Conservation (phyloP, 768 basidiomycete genomes). For the Tylopilus plumbeoviolaceoides region DNA sequence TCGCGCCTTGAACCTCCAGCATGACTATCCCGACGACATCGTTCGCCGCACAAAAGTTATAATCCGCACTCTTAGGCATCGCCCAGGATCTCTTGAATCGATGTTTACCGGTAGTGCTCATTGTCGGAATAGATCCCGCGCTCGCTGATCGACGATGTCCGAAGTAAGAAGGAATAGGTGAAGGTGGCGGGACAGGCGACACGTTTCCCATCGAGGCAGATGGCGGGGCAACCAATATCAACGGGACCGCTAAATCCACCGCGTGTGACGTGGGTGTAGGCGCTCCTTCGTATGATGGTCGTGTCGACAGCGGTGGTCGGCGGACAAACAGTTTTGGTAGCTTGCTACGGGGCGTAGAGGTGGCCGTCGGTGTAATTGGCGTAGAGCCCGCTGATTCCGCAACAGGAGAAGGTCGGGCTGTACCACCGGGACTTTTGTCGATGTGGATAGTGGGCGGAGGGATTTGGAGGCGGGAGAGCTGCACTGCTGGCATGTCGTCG, state of each 20-base stretch:
- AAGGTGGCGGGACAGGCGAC: constrained; percentile 17
- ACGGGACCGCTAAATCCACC: constrained; percentile 4
- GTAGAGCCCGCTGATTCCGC: constrained; percentile 20
- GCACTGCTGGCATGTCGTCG: constrained; percentile 31
- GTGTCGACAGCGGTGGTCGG: constrained; percentile 29
- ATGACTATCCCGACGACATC: constrained; percentile 94
- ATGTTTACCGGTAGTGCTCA: constrained; percentile 25
- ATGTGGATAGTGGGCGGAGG: constrained; percentile 21
- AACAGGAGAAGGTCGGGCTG: constrained; percentile 21
- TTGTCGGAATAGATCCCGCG: constrained; percentile 26
- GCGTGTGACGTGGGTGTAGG: constrained; percentile 1
- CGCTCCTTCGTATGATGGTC: constrained; percentile 27
- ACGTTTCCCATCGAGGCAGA: constrained; percentile 7
- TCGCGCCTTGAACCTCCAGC: constrained; percentile 83
- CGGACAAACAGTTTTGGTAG: constrained; percentile 35
- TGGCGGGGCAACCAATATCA: constrained; percentile 14
- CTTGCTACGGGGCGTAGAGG: constrained; percentile 22
- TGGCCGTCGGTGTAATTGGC: constrained; percentile 27
- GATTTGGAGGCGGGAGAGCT: constrained; percentile 20
- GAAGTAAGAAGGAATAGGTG: constrained; percentile 19
- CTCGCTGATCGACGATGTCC: constrained; percentile 31
- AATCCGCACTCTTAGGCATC: constrained; percentile 37
- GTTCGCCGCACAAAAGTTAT: constrained; percentile 63
- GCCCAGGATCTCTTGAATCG: constrained; percentile 41
- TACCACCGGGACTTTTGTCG: constrained; percentile 17